These are phyloP conservation scores for Bondarzewia mesenterica DNA, from an alignment of 1,284 basidiomycete species.

Conservation along the genomic window DNA sequence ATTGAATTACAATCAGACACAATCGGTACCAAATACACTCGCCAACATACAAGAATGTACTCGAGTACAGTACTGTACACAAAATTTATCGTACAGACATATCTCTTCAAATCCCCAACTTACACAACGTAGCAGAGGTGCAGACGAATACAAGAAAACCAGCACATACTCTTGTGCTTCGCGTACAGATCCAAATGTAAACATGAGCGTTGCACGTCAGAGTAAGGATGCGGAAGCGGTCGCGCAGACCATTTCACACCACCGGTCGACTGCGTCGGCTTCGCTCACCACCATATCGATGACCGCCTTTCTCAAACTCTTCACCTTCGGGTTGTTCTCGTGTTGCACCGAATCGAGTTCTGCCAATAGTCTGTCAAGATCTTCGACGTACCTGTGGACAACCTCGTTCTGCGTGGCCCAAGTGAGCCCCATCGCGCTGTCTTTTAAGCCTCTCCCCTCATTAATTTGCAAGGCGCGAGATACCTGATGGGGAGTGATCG, in stretches of 20 bases:
- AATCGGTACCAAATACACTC: too few relatives aligned
- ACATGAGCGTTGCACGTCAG: too few relatives aligned
- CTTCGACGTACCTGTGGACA: neutral
- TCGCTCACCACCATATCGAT: neutral
- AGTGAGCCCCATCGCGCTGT: neutral
- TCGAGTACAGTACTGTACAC: too few relatives aligned
- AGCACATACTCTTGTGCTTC: too few relatives aligned
- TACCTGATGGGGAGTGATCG: neutral
- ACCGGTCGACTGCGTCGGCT: neutral
- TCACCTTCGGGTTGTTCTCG: neutral
- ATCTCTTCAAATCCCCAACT: too few relatives aligned
- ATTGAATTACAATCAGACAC: too few relatives aligned
- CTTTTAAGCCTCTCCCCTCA: neutral
- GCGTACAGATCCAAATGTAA: too few relatives aligned
- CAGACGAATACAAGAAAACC: too few relatives aligned
- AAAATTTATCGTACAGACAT: too few relatives aligned
- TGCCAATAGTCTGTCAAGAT: neutral
- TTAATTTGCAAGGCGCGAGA: neutral
- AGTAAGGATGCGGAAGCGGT: neutral
- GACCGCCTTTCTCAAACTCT: neutral
- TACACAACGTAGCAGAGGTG: too few relatives aligned
- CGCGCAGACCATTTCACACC: neutral
- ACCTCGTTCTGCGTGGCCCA: neutral
- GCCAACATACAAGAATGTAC: too few relatives aligned
- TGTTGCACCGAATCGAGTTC: neutral